Conservation (phyloP, 2,329 filamentous ascomycete species). For the Colletotrichum siamense region DNA sequence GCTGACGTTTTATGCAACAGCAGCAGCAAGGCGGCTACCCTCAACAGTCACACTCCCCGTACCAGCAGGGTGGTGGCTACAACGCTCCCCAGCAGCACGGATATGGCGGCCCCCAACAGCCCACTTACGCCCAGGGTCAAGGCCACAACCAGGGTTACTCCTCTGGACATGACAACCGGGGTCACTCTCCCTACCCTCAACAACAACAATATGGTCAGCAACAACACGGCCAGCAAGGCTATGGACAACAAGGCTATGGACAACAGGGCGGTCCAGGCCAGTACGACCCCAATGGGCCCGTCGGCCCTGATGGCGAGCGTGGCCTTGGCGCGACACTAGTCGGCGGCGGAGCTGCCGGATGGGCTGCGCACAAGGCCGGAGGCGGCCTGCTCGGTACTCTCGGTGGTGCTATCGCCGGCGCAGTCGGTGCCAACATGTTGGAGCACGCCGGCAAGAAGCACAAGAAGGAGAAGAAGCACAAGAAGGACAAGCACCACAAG, state of each 20-base stretch:
- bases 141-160: constrained; percentile 33
- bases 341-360: constrained; percentile 60
- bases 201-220: constrained; percentile 25
- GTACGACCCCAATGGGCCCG: constrained; percentile 10
- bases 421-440: constrained; percentile 59
- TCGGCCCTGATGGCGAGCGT: constrained; percentile 50
- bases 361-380: constrained; percentile 58
- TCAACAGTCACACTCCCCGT: constrained; percentile 23
- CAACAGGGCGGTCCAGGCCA: not conserved
- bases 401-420: constrained; percentile 56
- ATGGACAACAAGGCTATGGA: constrained; percentile 16
- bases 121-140: constrained; percentile 12
- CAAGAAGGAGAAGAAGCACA: constrained; percentile 37
- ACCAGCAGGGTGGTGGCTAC: constrained; percentile 24
- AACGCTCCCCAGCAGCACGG: constrained; percentile 21
- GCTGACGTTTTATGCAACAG: not conserved
- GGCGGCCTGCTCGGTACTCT: constrained; percentile 57
- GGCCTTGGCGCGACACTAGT: constrained; percentile 60
- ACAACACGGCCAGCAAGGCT: constrained; percentile 17
- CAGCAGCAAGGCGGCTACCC: constrained; percentile 23
- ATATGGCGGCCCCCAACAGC: constrained; percentile 20
- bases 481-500: constrained; percentile 26
- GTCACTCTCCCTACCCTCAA: constrained; percentile 20
- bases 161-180: constrained; percentile 32
- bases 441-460: constrained; percentile 38